Evolutionary conservation across 306 rosid species (phyloP), one percentile per base, ranked within the genome.

Genomic region (Cicer bijugum): DNA sequence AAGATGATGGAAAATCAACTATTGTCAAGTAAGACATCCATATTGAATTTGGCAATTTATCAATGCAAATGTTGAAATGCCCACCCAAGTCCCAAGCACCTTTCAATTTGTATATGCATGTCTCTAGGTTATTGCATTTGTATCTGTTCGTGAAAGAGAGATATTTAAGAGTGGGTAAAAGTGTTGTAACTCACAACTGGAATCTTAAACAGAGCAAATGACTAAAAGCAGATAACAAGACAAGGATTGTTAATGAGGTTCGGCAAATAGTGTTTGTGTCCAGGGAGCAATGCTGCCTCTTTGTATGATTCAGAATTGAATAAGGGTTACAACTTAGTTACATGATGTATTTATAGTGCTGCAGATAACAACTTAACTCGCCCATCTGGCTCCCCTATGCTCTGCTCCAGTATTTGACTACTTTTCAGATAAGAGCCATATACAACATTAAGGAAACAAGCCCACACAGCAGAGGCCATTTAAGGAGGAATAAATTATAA

Each of bases 21-120:
- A 55, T 46, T 53, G 62, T 58, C 77, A 42, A 68, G 17, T 14
- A 47, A 14, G 53, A 71, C 59, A 12, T 61, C 66, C 56, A 23
- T 71, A 66, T 10, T 56, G 69, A 75, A 55, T 74, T 53, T 38
- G 52, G 17, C 12, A 52, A 77, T 70, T 63, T 63, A 59, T 59
- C 63, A 44, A 67, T n/a, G 58, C 44, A 78, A 47, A 61, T 60
- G 68, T 55, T 47, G 35, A 57, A 47, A 68, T 59, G 76, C 47
- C 61, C 14, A 40, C 37, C 12, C 33, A 53, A 38, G 52, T 39
- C 37, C 12, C 33, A 53, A 38, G 52, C 50, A 63, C 37, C 28
- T 35, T 73, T 23, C 14, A 20, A 12, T 53, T 45, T 38, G 55
- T 12, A 50, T 65, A 43, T 47, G 60, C 75, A 33, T 64, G 35